A percentile compares a stretch with the other conserved stretches of the same genome.
phyloP scores from a whole-genome alignment of 2,329 filamentous ascomycete genomes.

The Trichoderma sp. region DNA sequence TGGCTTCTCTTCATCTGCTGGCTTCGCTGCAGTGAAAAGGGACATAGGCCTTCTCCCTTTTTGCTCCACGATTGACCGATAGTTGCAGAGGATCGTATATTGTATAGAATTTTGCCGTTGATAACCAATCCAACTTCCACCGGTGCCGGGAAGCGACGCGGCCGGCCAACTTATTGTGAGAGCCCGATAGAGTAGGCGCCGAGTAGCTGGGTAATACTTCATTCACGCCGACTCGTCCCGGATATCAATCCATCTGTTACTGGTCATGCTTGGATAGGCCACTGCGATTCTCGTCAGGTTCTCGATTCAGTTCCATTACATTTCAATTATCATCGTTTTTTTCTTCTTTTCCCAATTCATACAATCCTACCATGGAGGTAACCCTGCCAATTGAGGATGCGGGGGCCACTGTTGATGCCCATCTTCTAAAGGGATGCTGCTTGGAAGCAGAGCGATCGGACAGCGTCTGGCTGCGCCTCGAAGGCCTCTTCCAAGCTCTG shows the following conservation, averaged over 20 bases:
- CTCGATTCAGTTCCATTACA: not conserved
- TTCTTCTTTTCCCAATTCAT: not conserved
- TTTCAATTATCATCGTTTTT: not conserved
- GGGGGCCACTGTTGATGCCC: constrained; percentile 38
- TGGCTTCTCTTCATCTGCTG: constrained; percentile 3
- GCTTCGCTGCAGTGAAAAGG: not conserved
- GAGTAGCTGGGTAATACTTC: constrained; percentile 4
- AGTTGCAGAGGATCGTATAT: constrained; percentile 5
- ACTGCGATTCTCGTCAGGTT: not conserved
- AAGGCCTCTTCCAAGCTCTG: constrained; percentile 53
- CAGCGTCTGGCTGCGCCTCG: constrained; percentile 51
- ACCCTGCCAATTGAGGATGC: constrained; percentile 34
- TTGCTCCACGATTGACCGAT: not conserved
- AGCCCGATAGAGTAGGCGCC: not conserved
- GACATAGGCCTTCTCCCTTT: not conserved
- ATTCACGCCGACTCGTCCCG: not conserved
- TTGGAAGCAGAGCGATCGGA: constrained; percentile 59
- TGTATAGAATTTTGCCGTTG: constrained; percentile 9
- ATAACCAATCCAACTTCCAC: constrained; percentile 7
- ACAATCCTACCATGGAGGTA: constrained; percentile 28
- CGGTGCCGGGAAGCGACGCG: constrained; percentile 9
- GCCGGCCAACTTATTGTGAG: constrained; percentile 6
- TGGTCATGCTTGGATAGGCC: constrained; percentile 19
- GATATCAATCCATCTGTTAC: not conserved
- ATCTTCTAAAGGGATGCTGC: constrained; percentile 57